These are phyloP conservation scores for Hymenoscyphus albidus DNA, from an alignment of 2,329 filamentous ascomycete genomes.

Conservation along the genomic window DNA sequence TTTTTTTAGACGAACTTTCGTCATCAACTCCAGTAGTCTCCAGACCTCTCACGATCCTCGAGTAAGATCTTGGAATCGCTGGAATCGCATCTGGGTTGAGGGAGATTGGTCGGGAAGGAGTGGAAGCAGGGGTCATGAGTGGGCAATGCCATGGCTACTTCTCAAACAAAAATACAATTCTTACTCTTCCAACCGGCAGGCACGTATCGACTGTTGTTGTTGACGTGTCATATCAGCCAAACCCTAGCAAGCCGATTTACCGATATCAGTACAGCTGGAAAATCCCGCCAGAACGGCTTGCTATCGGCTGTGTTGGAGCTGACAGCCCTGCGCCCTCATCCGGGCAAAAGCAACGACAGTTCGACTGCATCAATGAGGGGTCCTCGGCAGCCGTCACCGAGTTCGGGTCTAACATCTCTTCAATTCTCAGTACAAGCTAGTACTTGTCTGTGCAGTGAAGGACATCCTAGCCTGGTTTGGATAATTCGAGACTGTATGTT, in stretches of 20 bases:
- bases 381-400: neutral
- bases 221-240: neutral
- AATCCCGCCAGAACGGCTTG: neutral
- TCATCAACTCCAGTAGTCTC: too few species aligned
- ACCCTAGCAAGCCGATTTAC: neutral
- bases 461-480: neutral
- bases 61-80: neutral
- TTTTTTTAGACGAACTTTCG: neutral
- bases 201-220: neutral
- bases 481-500: neutral
- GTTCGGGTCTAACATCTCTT: neutral
- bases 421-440: neutral
- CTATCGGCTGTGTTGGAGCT: neutral
- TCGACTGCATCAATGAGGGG: neutral
- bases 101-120: neutral
- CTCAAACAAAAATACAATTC: neutral
- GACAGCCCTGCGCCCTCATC: neutral
- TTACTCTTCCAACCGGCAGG: neutral
- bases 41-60: neutral
- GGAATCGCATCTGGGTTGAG: neutral
- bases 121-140: neutral
- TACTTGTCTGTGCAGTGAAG: too few species aligned
- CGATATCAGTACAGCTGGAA: neutral
- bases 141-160: neutral
- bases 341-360: constrained; percentile 1